phyloP scores from a whole-genome alignment of 2,329 filamentous ascomycete genomes.

The Aspergillus pseudoviridinutans region DNA sequence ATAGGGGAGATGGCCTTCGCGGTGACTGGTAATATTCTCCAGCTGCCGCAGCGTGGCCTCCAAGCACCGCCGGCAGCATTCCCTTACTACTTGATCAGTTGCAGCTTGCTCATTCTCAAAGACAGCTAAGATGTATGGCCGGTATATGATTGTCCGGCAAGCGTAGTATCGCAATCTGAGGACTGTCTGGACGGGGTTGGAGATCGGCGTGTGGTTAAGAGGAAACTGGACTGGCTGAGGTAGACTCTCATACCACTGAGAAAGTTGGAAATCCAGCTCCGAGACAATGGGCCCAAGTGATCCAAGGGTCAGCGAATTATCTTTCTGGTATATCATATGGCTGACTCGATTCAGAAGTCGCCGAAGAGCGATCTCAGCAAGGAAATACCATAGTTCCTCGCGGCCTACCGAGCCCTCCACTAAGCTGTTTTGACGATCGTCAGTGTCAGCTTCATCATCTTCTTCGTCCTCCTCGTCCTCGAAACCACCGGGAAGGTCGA shows the following conservation, averaged over 20 bases:
- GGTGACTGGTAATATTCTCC: conserved; percentile 73
- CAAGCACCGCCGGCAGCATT: conserved; percentile 75
- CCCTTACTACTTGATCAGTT: conserved; percentile 67
- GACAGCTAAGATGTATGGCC: conserved; percentile 76
- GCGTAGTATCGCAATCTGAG: conserved; percentile 77
- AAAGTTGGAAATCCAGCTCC: conserved; percentile 76
- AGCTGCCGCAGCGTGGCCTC: conserved; percentile 76
- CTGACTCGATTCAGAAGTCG: conserved; percentile 73
- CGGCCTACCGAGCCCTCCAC: conserved; percentile 59
- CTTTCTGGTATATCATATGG: conserved; percentile 74
- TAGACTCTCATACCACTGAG: conserved; percentile 79
- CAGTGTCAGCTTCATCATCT: conserved; percentile 10
- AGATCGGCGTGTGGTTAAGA: conserved; percentile 62
- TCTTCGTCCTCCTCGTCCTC: conserved; percentile 58
- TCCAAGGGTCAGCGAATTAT: conserved; percentile 65
- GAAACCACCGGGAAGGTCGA: conserved; percentile 73
- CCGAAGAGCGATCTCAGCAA: conserved; percentile 76
- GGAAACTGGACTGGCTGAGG: conserved; percentile 73
- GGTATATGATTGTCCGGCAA: conserved; percentile 80
- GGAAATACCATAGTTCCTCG: conserved; percentile 81
- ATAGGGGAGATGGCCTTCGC: conserved; percentile 79
- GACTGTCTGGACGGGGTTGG: conserved; percentile 74
- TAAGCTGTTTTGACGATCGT: conserved; percentile 3
- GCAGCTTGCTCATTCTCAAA: conserved; percentile 72
- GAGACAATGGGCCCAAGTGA: conserved; percentile 73